These are phyloP conservation scores for Pluteus cervinus DNA, from an alignment of 768 basidiomycete genomes.

Conservation along the genomic window DNA sequence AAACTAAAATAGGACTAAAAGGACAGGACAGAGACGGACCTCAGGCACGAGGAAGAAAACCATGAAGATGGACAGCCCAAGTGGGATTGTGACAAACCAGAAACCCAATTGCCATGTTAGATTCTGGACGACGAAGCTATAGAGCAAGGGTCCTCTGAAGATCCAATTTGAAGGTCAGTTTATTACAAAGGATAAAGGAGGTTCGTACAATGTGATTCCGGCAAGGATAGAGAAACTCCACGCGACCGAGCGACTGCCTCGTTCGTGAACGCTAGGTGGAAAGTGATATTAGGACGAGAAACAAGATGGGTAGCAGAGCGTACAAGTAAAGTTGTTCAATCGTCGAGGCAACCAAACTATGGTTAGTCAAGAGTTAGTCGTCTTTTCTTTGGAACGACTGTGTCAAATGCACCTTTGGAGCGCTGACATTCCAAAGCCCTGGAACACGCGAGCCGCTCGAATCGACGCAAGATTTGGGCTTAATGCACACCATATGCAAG, in stretches of 20 bases:
- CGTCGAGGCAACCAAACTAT: conserved; percentile 34
- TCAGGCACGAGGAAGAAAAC: conserved; percentile 41
- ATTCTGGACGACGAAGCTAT: conserved; percentile 40
- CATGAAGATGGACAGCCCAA: conserved; percentile 28
- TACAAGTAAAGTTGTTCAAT: conserved; percentile 39
- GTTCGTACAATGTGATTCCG: conserved; percentile 32
- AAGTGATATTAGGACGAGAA: neutral
- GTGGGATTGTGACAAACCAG: conserved; percentile 40
- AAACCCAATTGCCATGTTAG: conserved; percentile 38
- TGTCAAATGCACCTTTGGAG: conserved; percentile 31
- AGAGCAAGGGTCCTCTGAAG: conserved; percentile 34
- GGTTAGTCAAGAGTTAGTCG: neutral
- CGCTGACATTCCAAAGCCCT: conserved; percentile 40
- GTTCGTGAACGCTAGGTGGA: conserved; percentile 30
- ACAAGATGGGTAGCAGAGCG: neutral
- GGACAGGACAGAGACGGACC: conserved; percentile 19
- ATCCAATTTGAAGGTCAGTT: neutral
- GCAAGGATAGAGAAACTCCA: conserved; percentile 41
- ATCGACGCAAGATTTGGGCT: conserved; percentile 36
- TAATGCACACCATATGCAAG: conserved; percentile 38
- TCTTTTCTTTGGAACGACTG: neutral
- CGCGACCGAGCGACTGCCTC: conserved; percentile 35
- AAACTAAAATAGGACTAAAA: too few relatives aligned
- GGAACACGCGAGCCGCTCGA: conserved; percentile 35
- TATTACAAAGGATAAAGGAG: neutral